Percentiles rank a stretch among this genome's conserved stretches.
These are phyloP conservation scores for Hanseniaspora lachancei DNA, from an alignment of 805 yeast species.

Conservation along the genomic window DNA sequence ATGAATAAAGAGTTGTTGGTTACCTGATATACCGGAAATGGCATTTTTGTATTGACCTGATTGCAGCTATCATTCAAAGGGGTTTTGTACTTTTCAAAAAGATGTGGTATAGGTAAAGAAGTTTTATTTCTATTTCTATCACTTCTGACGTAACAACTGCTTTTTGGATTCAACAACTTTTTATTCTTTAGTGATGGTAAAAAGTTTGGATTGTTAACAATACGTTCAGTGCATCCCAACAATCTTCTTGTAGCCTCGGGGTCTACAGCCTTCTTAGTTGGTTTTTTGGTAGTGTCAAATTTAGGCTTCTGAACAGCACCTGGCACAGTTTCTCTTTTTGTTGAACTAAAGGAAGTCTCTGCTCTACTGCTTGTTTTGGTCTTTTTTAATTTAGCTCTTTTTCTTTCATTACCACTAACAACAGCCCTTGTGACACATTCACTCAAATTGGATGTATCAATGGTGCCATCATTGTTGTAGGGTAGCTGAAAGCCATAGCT, in stretches of 20 bases:
- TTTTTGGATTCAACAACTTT: neutral
- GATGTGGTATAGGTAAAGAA: neutral
- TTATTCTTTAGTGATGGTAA: no score
- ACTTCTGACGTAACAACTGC: neutral
- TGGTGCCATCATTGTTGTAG: neutral
- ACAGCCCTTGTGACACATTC: neutral
- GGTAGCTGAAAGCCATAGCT: slow-evolving; percentile 2
- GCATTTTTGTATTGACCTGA: no score
- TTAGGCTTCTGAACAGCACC: neutral
- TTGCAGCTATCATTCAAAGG: no score
- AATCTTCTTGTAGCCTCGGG: no score
- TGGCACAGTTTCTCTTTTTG: no score
- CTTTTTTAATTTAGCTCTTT: neutral
- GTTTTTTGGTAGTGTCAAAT: neutral
- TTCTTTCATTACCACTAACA: neutral
- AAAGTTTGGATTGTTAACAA: no score
- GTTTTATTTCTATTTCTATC: neutral
- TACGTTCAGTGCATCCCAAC: no score
- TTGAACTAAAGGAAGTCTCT: neutral
- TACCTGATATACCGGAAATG: no score
- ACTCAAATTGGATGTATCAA: neutral
- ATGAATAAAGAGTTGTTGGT: no score
- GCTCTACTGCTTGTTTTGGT: neutral
- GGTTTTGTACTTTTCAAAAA: neutral
- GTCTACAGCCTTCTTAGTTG: no score